Evolutionary conservation across 2,329 filamentous ascomycete species (phyloP), one percentile per base, ranked within the genome.

Genomic region (Teratosphaeria gauchensis): DNA sequence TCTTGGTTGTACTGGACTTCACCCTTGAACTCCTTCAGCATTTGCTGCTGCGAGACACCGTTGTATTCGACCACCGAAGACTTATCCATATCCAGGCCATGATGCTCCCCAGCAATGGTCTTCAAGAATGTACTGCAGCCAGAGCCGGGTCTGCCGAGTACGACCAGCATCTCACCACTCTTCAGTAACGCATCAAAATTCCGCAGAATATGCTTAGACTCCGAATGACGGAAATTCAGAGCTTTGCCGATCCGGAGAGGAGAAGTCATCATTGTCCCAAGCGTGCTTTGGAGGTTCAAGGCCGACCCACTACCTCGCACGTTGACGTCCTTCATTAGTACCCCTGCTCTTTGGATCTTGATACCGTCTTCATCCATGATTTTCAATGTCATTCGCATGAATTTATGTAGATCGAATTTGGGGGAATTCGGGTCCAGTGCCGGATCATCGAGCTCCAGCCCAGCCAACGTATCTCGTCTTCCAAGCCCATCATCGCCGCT

Each of bases 271-370:
- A 83, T 72, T 1, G 84, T 84, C 1, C 76, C 78, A 2, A 90
- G 84, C 2, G 83, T 89, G 58, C 84, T 77, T 67, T 91, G 88
- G 1, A 89, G 75, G 62, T 89, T 85, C 28, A 90, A 69, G 0
- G 85, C 84, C 2, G 81, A 79, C 0, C 86, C 87, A 0, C 84
- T 84, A 0, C 87, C 87, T 5, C 78, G 85, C 0, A 90, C 84
- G 58, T 81, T 82, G 35, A 90, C 77, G 56, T 87, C 78, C 60
- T 82, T 82, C 73, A 84, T 89, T 0, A 81, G 80, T 6, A 89
- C 77, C 3, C 85, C 85, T 0, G 85, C 80, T 6, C 76, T 75
- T 63, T 75, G 80, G 61, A 75, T 72, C 59, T 76, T 78, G 53
- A 85, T 74, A 0, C 82, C 81, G 59, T 86, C 81, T 19, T 78